A percentile compares a stretch with the other conserved stretches of the same genome.
Evolutionary conservation across 768 basidiomycete genomes (phyloP).

Genomic region (Phanerochaete sordida): DNA sequence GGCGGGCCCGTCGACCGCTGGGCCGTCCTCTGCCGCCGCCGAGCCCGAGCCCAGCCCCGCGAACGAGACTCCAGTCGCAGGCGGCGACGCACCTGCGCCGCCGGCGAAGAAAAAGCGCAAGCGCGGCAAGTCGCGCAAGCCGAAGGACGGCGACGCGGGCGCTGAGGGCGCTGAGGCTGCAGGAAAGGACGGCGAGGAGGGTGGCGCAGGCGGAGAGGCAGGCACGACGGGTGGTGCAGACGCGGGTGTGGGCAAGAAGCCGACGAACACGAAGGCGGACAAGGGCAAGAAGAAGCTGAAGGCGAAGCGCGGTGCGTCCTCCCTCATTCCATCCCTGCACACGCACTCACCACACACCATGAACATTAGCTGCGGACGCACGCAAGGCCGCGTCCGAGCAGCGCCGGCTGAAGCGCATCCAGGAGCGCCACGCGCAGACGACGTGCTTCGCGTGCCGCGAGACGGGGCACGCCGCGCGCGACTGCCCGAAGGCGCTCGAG

Average conservation of each 20-base stretch:
- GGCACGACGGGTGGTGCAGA: conserved; percentile 14
- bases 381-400: conserved; percentile 43
- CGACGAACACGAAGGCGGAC: conserved; percentile 21
- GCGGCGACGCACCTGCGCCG: conserved; percentile 3
- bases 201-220: conserved; percentile 12
- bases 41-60: neutral
- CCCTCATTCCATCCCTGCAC: neutral
- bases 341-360: too few relatives aligned
- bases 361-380: conserved; percentile 18
- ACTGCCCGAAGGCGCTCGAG: conserved; percentile 58
- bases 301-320: conserved; percentile 16
- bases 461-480: conserved; percentile 77
- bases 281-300: conserved; percentile 27
- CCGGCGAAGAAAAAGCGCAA: conserved; percentile 61
- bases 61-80: conserved; percentile 7
- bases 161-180: conserved; percentile 1
- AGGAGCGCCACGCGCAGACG: conserved; percentile 52
- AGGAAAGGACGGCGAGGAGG: conserved; percentile 6
- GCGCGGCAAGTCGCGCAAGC: conserved; percentile 44
- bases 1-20: conserved; percentile 1
- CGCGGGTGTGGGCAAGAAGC: conserved; percentile 19
- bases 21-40: neutral
- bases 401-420: conserved; percentile 61
- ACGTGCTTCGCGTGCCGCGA: conserved; percentile 87
- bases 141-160: conserved; percentile 8